phyloP scores from a whole-genome alignment of 73 alveolate genomes.

The Paramecium bursaria region DNA sequence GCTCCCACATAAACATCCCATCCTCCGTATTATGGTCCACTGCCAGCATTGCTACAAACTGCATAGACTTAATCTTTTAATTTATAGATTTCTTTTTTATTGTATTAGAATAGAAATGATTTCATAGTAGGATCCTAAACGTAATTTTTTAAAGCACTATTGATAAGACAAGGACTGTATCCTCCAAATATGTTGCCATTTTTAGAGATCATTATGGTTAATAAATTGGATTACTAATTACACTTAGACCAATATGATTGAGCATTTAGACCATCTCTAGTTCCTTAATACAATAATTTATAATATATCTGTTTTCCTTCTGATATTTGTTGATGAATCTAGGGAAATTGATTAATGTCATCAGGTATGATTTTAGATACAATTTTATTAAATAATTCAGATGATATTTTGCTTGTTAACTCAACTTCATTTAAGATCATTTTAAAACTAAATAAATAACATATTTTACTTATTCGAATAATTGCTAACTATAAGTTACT shows the following conservation, averaged over 20 bases:
- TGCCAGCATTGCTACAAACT: not conserved
- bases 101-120: slow-evolving; percentile 26
- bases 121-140: not conserved
- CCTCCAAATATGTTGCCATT: not conserved
- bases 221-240: not conserved
- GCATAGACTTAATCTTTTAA: not conserved
- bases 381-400: no score
- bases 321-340: no score
- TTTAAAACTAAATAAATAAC: no score
- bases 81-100: not conserved
- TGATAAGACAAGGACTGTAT: not conserved
- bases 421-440: no score
- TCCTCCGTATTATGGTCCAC: slow-evolving; percentile 32
- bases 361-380: no score
- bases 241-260: not conserved
- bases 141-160: not conserved
- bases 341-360: no score
- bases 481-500: no score
- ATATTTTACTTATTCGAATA: no score
- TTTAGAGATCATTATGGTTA: not conserved
- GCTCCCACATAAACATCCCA: not conserved
- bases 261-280: not conserved
- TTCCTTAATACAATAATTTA: not conserved
- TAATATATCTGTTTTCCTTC: not conserved
- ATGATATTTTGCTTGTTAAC: no score